Evolutionary conservation across 257 asterid species (phyloP).

Genomic region (Nicotiana paniculata): DNA sequence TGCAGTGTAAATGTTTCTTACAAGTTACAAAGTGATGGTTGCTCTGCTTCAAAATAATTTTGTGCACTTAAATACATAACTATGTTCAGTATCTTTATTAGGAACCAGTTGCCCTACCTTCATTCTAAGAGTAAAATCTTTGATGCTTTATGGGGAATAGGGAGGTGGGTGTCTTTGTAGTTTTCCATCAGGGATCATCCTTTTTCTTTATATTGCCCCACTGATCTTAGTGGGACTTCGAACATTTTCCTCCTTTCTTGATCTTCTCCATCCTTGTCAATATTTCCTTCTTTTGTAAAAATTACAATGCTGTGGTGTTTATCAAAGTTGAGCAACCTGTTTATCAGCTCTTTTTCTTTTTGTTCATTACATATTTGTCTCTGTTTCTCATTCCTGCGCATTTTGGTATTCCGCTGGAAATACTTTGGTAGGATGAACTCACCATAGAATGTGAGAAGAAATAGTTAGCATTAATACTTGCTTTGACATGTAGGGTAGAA

Average conservation of each 20-base stretch:
- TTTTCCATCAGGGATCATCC: not conserved
- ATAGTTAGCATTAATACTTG: not conserved
- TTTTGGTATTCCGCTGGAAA: not conserved
- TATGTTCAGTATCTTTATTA: not conserved
- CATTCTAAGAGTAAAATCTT: not conserved
- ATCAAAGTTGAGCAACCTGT: not conserved
- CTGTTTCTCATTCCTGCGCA: not conserved
- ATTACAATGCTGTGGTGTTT: not conserved
- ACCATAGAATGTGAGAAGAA: not conserved
- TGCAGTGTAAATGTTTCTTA: not conserved
- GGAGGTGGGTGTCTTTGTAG: not conserved
- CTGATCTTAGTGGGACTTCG: not conserved
- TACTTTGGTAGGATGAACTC: not conserved
- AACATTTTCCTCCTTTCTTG: not conserved
- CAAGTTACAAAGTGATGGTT: not conserved
- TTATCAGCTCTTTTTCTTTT: not conserved
- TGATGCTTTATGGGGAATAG: not conserved
- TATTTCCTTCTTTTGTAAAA: not conserved
- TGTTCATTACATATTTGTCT: not conserved
- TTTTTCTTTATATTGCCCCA: not conserved
- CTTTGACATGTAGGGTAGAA: conserved; percentile 47
- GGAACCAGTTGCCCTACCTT: not conserved
- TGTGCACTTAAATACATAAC: not conserved
- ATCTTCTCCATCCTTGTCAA: not conserved
- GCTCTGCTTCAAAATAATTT: not conserved